Conservation (phyloP, 768 basidiomycete species). For the Austroboletus eburneus region DNA sequence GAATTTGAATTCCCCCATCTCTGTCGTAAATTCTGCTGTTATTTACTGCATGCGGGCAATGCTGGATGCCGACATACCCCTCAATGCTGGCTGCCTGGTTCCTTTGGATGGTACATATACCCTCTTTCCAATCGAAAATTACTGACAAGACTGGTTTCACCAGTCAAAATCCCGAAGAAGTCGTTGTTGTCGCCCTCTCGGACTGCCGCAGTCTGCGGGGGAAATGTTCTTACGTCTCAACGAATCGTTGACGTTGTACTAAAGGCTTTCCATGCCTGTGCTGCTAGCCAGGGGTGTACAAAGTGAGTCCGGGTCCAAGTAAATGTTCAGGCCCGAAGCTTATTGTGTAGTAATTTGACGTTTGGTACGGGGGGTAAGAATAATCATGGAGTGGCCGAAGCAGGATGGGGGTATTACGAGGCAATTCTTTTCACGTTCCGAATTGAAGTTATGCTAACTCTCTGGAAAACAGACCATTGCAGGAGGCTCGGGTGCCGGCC, state of each 20-base stretch:
- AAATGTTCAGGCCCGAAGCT: neutral
- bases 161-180: slow-evolving; percentile 77
- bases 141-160: neutral
- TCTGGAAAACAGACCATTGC: slow-evolving; percentile 69
- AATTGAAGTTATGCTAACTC: neutral
- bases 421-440: slow-evolving; percentile 29
- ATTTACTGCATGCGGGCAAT: slow-evolving; percentile 89
- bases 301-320: slow-evolving; percentile 50
- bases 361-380: slow-evolving; percentile 89
- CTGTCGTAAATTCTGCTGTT: slow-evolving; percentile 82
- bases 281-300: slow-evolving; percentile 91
- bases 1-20: slow-evolving; percentile 81
- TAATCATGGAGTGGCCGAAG: slow-evolving; percentile 64
- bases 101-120: slow-evolving; percentile 64
- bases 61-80: slow-evolving; percentile 82
- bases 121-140: neutral
- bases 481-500: slow-evolving; percentile 90
- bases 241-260: slow-evolving; percentile 93
- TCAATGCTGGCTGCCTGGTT: slow-evolving; percentile 92
- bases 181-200: slow-evolving; percentile 77
- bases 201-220: slow-evolving; percentile 89
- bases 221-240: slow-evolving; percentile 88
- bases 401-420: slow-evolving; percentile 92
- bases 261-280: slow-evolving; percentile 87
- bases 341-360: slow-evolving; percentile 64